phyloP scores from a whole-genome alignment of 345 rosid genomes.

The Eucalyptus curtisii region DNA sequence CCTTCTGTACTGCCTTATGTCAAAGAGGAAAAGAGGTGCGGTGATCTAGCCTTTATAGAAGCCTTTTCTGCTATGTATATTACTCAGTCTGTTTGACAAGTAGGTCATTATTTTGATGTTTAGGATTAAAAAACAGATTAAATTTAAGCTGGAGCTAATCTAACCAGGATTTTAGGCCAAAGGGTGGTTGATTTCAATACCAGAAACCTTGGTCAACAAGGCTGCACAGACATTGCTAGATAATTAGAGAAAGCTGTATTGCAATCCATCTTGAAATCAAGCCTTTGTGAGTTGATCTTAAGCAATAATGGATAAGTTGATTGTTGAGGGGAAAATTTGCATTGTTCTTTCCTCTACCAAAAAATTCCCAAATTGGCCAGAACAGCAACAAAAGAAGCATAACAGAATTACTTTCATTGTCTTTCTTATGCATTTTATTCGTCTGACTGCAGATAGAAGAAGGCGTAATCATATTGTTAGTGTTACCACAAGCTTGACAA shows the following conservation, averaged over 20 bases:
- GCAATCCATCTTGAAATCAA: not conserved
- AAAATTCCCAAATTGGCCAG: not conserved
- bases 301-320: not conserved
- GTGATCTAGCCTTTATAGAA: not conserved
- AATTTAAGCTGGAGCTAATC: not conserved
- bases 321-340: not conserved
- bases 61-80: not conserved
- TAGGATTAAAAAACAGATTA: not conserved
- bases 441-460: not conserved
- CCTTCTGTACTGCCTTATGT: not conserved
- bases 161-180: not conserved
- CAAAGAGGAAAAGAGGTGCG: not conserved
- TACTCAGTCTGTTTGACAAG: not conserved
- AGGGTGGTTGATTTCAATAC: not conserved
- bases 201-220: not conserved
- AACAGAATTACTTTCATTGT: not conserved
- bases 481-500: not conserved
- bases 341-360: not conserved
- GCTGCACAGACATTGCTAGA: not conserved
- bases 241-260: not conserved
- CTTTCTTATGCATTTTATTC: not conserved
- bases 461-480: not conserved
- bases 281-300: not conserved
- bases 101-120: not conserved
- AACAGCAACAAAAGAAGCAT: not conserved